Base-by-base conservation (phyloP, 1,284 basidiomycete genomes). In the Pseudozyma sp. region DNA sequence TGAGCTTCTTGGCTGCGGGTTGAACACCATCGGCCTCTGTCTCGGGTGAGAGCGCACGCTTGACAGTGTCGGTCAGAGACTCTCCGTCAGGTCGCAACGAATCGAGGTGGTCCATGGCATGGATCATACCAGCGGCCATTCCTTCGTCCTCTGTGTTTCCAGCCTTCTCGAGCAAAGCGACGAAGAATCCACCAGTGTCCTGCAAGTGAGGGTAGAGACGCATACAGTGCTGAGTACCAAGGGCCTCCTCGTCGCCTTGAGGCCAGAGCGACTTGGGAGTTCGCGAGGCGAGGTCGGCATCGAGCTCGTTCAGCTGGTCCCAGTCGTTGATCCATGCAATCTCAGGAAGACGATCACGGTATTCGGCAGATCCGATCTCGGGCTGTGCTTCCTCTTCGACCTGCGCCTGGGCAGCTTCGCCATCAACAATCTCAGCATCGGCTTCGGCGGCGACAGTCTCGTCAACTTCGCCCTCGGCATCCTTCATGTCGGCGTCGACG, bases 161-260 rank as follows among this genome's bases (percentile, higher is more conserved):
- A 5, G 73, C 69, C 79, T 88, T 89, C 80, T 94, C 90, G 39
- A 99, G 86, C 0, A 97, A 92, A 16, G 94, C 93, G 31, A 99
- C 91, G 81, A 97, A 99, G 87, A 99, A 99, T 0, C 94, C 97
- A 12, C 97, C 97, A 0, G 95, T 95, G 85, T 99, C 93, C 86
- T 99, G 96, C 47, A 97, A 87, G 85, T 99, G 95, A 3, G 97
- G 95, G 81, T 97, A 94, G 47, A 84, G 74, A 43, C 82, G 72
- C 74, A 83, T 82, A 60, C 82, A 83, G 61, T 76, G 71, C 57
- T 80, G 67, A 6, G 80, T 53, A 21, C 76, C 70, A 16, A 82
- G 66, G 34, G 69, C 58, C 38, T 73, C 77, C 61, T 83, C 83
- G 47, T 82, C 80, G 36, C 82, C 83, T n/a, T 79, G 66, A 10